Percentiles rank a stretch among this genome's conserved stretches.
These are phyloP conservation scores for Aspergillaceae sp. DNA, from an alignment of 2,329 filamentous ascomycete genomes.

Conservation along the genomic window DNA sequence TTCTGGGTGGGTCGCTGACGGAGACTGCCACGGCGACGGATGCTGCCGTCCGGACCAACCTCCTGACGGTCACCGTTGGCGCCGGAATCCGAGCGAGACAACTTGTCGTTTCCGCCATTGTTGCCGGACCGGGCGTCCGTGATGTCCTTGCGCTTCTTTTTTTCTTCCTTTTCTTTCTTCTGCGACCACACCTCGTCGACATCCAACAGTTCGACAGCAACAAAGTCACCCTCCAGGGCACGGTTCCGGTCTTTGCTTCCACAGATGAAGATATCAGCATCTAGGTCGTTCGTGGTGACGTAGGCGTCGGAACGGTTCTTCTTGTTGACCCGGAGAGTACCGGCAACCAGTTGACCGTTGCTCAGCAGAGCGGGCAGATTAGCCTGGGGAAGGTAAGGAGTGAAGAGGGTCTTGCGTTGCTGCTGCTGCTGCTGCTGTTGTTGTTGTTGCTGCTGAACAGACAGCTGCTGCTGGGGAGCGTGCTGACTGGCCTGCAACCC, in stretches of 20 bases:
- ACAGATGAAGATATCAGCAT: conserved; percentile 98
- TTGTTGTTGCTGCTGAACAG: conserved; percentile 55
- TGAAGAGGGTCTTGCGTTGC: conserved; percentile 96
- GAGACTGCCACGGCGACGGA: conserved; percentile 87
- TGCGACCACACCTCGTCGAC: conserved; percentile 98
- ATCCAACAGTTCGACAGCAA: conserved; percentile 90
- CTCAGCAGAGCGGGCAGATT: conserved; percentile 81
- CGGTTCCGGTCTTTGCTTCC: conserved; percentile 98
- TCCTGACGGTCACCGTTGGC: conserved; percentile 55
- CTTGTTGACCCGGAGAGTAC: conserved; percentile 96
- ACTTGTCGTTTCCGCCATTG: conserved; percentile 60
- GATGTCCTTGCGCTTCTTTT: conserved; percentile 99
- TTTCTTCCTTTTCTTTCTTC: conserved; percentile 98
- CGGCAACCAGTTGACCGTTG: conserved; percentile 89
- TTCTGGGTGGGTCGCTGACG: conserved; percentile 96
- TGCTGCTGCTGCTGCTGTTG: conserved; percentile 73
- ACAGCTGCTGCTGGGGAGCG: conserved; percentile 53
- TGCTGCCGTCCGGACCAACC: conserved; percentile 64
- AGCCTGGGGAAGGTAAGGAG: conserved; percentile 91
- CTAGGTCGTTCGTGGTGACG: conserved; percentile 86
- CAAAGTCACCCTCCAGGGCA: conserved; percentile 88
- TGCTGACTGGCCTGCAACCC: conserved; percentile 63
- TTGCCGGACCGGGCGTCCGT: conserved; percentile 77
- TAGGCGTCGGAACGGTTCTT: conserved; percentile 99
- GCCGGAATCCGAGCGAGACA: conserved; percentile 49